These are phyloP conservation scores for Globisporangium cystogenes DNA, from an alignment of 352 stramenopile species.

Conservation along the genomic window DNA sequence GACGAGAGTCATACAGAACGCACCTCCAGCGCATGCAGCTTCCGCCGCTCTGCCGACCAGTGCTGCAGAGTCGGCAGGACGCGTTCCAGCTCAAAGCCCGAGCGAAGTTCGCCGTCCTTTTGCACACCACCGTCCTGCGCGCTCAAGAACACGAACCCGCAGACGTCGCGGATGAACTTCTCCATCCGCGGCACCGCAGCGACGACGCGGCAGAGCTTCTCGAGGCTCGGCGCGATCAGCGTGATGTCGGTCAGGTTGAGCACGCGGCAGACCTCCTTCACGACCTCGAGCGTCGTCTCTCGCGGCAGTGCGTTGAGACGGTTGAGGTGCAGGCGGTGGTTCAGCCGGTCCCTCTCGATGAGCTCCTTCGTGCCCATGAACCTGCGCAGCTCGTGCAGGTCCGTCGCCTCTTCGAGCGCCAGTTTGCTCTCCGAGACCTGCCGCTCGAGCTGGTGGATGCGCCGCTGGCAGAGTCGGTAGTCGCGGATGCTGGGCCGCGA, in stretches of 20 bases:
- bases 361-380: constrained; percentile 82
- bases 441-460: constrained; percentile 70
- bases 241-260: constrained; percentile 82
- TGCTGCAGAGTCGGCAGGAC: constrained; percentile 65
- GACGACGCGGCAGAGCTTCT: constrained; percentile 81
- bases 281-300: constrained; percentile 71
- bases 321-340: constrained; percentile 76
- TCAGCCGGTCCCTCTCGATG: constrained; percentile 70
- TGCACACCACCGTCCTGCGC: constrained; percentile 13
- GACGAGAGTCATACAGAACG: not conserved
- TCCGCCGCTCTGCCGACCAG: constrained; percentile 55
- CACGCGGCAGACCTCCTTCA: constrained; percentile 80
- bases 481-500: constrained; percentile 81
- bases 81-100: constrained; percentile 54
- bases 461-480: constrained; percentile 63
- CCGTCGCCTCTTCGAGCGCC: constrained; percentile 64
- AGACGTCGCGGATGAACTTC: constrained; percentile 85
- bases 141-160: constrained; percentile 63
- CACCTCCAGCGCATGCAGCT: constrained; percentile 55
- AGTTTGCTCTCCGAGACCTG: constrained; percentile 72
- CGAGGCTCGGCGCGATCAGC: constrained; percentile 66
- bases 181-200: constrained; percentile 77
- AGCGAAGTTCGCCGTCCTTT: constrained; percentile 12
- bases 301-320: constrained; percentile 66
- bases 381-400: constrained; percentile 72